Percentiles rank a stretch among this genome's conserved stretches.
Evolutionary conservation across 1,139 yeast genomes (phyloP).

Genomic region (Candida dubliniensis): DNA sequence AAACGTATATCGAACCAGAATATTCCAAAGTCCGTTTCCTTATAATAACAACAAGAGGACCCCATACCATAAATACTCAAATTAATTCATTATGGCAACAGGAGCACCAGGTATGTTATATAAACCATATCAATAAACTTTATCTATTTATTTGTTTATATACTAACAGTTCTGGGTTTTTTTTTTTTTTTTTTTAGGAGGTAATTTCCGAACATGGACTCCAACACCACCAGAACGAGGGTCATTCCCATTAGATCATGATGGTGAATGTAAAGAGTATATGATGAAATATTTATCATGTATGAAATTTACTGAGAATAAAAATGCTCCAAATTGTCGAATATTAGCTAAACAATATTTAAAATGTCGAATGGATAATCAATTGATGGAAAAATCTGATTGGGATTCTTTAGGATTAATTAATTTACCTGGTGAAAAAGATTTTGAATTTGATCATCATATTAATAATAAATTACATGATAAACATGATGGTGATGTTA

Average conservation of each 20-base stretch:
- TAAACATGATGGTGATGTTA: background rate
- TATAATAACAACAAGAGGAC: too few relatives aligned
- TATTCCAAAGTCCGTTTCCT: background rate
- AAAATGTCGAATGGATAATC: constrained; percentile 87
- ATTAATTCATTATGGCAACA: constrained; percentile 20
- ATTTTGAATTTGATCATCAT: constrained; percentile 27
- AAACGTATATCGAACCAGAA: too few relatives aligned
- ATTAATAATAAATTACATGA: background rate
- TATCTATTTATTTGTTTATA: background rate
- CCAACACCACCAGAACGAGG: constrained; percentile 98
- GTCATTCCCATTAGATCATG: constrained; percentile 92
- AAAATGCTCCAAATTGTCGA: constrained; percentile 88
- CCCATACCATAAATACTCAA: background rate
- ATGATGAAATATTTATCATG: constrained; percentile 80
- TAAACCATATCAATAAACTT: too few relatives aligned
- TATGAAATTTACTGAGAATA: constrained; percentile 72
- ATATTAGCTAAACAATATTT: constrained; percentile 77
- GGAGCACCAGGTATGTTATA: constrained; percentile 35
- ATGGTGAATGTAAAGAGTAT: constrained; percentile 74
- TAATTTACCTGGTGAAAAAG: constrained; percentile 51
- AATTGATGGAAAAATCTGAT: constrained; percentile 77
- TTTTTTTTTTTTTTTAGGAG: constrained; percentile 20
- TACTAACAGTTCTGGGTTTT: constrained; percentile 6
- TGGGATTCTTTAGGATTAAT: constrained; percentile 80
- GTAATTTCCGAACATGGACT: constrained; percentile 51